Evolutionary conservation across 495 filamentous ascomycete genomes (phyloP), one percentile per base, ranked within the genome.

Genomic region (Tetracladium setigerum): DNA sequence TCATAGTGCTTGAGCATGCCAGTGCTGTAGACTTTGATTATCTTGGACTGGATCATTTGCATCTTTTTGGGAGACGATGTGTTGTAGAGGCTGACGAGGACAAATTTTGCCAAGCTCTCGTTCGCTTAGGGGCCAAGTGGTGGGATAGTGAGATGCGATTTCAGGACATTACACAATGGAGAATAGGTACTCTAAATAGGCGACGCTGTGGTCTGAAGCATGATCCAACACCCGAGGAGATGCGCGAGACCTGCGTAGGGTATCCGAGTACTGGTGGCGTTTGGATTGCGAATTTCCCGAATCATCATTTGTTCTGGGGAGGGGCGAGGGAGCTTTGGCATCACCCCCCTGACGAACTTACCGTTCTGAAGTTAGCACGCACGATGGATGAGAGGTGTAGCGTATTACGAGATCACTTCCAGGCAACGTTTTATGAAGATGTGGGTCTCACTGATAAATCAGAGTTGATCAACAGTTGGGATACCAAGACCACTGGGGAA

Each of bases 61-160:
- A 35, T 31, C 38, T 30, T 12, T 36, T 15, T 14, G 11, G 13
- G 11, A 5, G 15, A 14, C 46, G 46, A 15, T 2, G 6, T 12
- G 2, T 5, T 9, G 38, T 41, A 14, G 37, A 49, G 22, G 24
- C 24, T 18, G 46, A 14, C 9, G 46, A 49, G 32, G 46, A 49
- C 30, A 13, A 18, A 2, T 22, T 49, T 11, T 49, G 46, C 38
- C 18, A 49, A 27, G n/a, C n/a, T 1, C 17, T 49, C 13, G 11
- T 49, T 10, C 36, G 4, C 7, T 36, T 49, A 15, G 46, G 38
- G 2, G 46, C 46, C 27, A 41, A 34, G 27, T 49, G 46, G 46
- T 48, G 10, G 7, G 46, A 49, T 49, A 49, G 46, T 24, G 13
- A 34, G 10, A 22, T 4, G 17, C 36, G 46, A n/a, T 49, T 32